Evolutionary conservation across 805 yeast species (phyloP).

Genomic region (Wickerhamiella brachini): DNA sequence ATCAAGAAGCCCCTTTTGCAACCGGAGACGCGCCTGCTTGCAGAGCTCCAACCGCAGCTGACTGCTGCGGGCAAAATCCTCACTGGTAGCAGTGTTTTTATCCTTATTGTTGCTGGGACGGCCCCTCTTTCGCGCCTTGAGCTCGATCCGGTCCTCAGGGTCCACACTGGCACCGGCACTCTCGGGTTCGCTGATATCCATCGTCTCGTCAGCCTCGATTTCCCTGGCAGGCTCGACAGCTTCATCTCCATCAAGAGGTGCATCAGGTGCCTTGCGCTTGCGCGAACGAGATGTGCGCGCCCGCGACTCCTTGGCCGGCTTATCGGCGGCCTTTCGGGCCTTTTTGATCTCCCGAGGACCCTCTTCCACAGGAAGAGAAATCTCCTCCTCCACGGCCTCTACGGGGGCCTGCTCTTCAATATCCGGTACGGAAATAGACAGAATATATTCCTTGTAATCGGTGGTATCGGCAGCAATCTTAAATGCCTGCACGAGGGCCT

Average conservation of each 20-base stretch:
- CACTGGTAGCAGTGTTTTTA: background rate
- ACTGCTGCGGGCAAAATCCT: constrained; percentile 4
- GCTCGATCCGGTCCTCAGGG: constrained; percentile 22
- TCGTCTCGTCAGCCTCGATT: constrained; percentile 2
- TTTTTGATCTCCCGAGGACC: background rate
- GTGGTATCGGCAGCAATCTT: constrained; percentile 16
- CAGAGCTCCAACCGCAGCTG: constrained; percentile 9
- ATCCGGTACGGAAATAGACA: background rate
- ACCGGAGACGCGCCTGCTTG: constrained; percentile 6
- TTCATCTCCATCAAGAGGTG: background rate
- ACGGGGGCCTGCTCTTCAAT: background rate
- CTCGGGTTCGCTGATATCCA: constrained; percentile 2
- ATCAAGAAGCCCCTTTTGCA: constrained; percentile 12
- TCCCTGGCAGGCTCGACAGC: background rate
- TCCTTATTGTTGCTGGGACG: constrained; percentile 2
- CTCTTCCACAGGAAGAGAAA: background rate
- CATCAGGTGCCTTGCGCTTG: background rate
- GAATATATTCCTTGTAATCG: constrained; percentile 11
- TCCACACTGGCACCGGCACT: constrained; percentile 18
- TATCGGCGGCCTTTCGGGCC: constrained; percentile 2
- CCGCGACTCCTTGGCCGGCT: background rate
- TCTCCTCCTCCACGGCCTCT: constrained; percentile 1
- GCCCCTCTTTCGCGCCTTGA: constrained; percentile 10
- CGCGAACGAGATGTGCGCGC: background rate
- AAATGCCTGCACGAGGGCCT: constrained; percentile 16